Base-by-base conservation (phyloP, 495 filamentous ascomycete genomes). In the Aspergillus mulundensis region DNA sequence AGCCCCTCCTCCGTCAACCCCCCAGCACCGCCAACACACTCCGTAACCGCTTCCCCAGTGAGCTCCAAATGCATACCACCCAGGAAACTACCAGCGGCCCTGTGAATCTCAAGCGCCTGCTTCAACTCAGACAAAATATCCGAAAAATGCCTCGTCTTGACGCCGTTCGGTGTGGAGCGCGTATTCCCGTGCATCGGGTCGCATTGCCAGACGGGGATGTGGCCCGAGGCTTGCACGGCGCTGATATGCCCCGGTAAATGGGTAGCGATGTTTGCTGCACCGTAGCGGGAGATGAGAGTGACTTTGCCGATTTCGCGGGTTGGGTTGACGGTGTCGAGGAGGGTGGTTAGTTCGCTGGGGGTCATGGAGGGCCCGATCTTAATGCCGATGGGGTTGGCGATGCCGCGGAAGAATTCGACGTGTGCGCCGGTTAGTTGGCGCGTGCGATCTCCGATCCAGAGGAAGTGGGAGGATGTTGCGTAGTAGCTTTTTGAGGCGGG, bases 361-460 rank as follows among this genome's bases (percentile, higher is more conserved):
- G 80, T 75, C 68, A 95, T 96, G 6, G 84, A 87, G 7, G 94
- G 94, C 0, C 94, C 94, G 49, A 97, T 87, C 71, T 98, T 98
- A 65, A 98, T 87, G 15, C 94, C 94, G 59, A 98, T 87, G 0
- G 94, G 94, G 70, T 98, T 98, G 61, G 88, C 85, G 60, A 98
- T 86, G 34, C 94, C 94, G 34, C 94, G 88, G 81, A 98, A 95
- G 77, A 90, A 98, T 75, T 98, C 94, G 56, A 98, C 84, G 71
- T 98, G 94, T 0, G 89, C 95, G 57, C 90, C 88, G 71, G 90
- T 84, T 23, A 97, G 78, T 65, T 97, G 93, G 28, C 94, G 84
- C 1, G 94, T 98, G 52, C 94, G 88, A 70, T 98, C 94, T 24
- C 94, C 94, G 65, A 98, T 93, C 94, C 94, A 98, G 63, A 98